phyloP scores from a whole-genome alignment of 495 filamentous ascomycete species.

The Neurospora cerealis region DNA sequence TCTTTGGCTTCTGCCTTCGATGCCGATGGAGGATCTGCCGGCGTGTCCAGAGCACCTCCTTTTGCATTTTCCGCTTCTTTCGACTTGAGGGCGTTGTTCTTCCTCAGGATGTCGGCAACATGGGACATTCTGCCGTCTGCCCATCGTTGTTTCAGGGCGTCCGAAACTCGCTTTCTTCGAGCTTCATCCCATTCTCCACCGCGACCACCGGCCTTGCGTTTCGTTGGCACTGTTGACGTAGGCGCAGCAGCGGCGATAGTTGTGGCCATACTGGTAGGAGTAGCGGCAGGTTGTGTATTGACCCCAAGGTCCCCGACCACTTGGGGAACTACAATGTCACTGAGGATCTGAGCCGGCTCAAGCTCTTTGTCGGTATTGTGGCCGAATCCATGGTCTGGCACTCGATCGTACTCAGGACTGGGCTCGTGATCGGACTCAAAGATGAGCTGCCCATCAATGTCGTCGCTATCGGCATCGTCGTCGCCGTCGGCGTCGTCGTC shows the following conservation, averaged over 20 bases:
- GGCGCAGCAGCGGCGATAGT: background rate
- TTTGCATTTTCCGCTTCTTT: background rate
- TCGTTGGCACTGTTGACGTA: background rate
- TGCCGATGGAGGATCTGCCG: background rate
- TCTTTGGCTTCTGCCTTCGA: background rate
- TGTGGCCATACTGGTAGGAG: background rate
- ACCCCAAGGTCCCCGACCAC: background rate
- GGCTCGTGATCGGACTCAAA: background rate
- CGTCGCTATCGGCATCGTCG: background rate
- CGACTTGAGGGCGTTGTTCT: conserved; percentile 2
- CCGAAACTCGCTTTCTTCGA: background rate
- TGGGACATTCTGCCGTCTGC: conserved; percentile 14
- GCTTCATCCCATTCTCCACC: background rate
- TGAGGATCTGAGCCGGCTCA: conserved; percentile 9
- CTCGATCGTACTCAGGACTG: background rate
- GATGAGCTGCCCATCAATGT: background rate
- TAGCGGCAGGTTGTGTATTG: background rate
- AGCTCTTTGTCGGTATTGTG: background rate
- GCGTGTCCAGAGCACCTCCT: background rate
- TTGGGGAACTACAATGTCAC: conserved; percentile 8
- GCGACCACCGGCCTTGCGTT: background rate
- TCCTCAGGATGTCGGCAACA: conserved; percentile 3
- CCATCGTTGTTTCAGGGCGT: conserved; percentile 11
- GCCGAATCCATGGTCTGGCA: background rate
- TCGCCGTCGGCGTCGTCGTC: background rate